A percentile compares a stretch with the other conserved stretches of the same genome.
Conservation (phyloP, 176 grass and related monocot species). For the Oryza meridionalis region DNA sequence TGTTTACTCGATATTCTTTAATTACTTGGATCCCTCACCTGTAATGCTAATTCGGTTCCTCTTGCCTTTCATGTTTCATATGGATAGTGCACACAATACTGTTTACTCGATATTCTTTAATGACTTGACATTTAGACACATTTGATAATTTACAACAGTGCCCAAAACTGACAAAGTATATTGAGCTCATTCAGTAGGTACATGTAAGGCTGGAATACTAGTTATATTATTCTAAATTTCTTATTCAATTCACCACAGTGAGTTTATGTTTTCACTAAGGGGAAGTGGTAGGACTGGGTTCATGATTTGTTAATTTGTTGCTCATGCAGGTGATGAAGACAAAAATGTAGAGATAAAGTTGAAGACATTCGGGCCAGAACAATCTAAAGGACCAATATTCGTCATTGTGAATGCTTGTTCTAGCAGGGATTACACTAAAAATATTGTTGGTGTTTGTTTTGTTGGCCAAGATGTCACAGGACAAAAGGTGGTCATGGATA, state of each 20-base stretch:
- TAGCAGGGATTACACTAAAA: slow-evolving; percentile 84
- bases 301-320: slow-evolving; percentile 37
- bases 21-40: slow-evolving; percentile 3
- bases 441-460: slow-evolving; percentile 90
- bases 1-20: background rate
- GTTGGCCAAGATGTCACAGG: slow-evolving; percentile 89
- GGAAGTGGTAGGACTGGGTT: background rate
- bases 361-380: slow-evolving; percentile 84
- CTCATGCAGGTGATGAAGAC: slow-evolving; percentile 92
- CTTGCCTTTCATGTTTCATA: background rate
- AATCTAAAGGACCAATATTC: slow-evolving; percentile 75
- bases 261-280: slow-evolving; percentile 8
- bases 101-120: slow-evolving; percentile 5
- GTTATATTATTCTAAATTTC: slow-evolving; percentile 32
- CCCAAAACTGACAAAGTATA: slow-evolving; percentile 19
- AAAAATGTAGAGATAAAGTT: slow-evolving; percentile 98
- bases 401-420: slow-evolving; percentile 93
- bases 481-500: slow-evolving; percentile 97
- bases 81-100: background rate
- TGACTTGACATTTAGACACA: slow-evolving; percentile 5
- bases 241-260: slow-evolving; percentile 15
- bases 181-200: slow-evolving; percentile 4
- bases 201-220: slow-evolving; percentile 5
- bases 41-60: slow-evolving; percentile 33
- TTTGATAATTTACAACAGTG: slow-evolving; percentile 23